Conservation (phyloP, 2,329 filamentous ascomycete genomes). For the Alternaria consortialis region DNA sequence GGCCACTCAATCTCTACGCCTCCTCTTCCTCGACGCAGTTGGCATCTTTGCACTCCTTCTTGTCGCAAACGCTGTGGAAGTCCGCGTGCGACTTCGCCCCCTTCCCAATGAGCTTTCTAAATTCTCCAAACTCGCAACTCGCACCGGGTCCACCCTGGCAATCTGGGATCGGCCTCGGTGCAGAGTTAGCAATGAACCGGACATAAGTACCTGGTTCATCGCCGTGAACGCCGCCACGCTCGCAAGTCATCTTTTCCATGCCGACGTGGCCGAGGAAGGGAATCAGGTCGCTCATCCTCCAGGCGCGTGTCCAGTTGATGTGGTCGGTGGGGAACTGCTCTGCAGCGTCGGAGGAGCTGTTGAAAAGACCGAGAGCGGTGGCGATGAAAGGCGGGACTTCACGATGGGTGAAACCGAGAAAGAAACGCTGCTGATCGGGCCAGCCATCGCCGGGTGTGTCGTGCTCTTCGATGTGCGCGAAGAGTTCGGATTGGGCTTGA, state of each 20-base stretch:
- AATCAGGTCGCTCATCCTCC: constrained; percentile 69
- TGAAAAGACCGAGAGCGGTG: constrained; percentile 73
- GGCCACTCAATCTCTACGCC: background rate
- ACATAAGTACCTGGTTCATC: constrained; percentile 58
- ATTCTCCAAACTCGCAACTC: constrained; percentile 58
- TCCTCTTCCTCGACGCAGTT: constrained; percentile 1
- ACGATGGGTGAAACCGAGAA: constrained; percentile 73
- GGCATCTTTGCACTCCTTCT: constrained; percentile 24
- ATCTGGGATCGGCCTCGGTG: constrained; percentile 58
- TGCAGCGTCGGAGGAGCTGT: constrained; percentile 70
- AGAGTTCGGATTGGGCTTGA: constrained; percentile 62
- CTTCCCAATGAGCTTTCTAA: constrained; percentile 53
- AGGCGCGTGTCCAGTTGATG: constrained; percentile 68
- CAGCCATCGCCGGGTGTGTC: constrained; percentile 53
- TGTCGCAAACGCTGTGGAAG: constrained; percentile 43
- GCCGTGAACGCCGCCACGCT: constrained; percentile 58
- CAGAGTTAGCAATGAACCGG: constrained; percentile 61
- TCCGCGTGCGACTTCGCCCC: constrained; percentile 48
- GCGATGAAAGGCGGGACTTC: constrained; percentile 72
- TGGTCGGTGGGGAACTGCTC: constrained; percentile 68
- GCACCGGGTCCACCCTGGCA: constrained; percentile 61
- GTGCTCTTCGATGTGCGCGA: constrained; percentile 37
- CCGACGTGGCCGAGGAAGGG: constrained; percentile 73
- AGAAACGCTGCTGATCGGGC: constrained; percentile 63
- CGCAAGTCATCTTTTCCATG: constrained; percentile 70